These are phyloP conservation scores for Quercus tomentella DNA, from an alignment of 331 rosid genomes.

Conservation along the genomic window DNA sequence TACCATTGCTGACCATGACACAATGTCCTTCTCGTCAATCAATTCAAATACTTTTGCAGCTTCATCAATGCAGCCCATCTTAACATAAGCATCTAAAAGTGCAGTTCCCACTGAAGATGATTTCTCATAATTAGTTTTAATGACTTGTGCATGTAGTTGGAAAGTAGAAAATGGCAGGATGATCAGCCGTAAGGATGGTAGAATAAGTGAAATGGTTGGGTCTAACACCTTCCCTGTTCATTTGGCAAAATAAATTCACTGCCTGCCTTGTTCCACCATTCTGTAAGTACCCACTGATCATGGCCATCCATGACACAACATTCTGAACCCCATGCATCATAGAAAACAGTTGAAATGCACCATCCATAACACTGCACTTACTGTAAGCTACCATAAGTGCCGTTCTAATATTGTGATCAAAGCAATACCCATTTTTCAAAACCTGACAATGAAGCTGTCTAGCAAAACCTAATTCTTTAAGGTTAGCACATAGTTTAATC, in stretches of 20 bases:
- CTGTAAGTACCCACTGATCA: constrained; percentile 66
- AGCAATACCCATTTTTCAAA: no score
- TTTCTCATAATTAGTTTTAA: no score
- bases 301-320: constrained; percentile 78
- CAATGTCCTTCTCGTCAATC: constrained; percentile 56
- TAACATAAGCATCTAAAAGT: constrained; percentile 22
- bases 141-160: no score
- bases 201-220: constrained; percentile 86
- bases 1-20: constrained; percentile 84
- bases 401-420: no score
- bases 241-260: constrained; percentile 45
- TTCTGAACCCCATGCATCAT: constrained; percentile 35
- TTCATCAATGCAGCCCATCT: constrained; percentile 41
- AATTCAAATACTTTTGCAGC: constrained; percentile 54
- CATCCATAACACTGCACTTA: no score
- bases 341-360: constrained; percentile 41
- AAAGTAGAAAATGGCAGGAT: no score
- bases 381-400: no score
- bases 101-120: no score
- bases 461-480: no score
- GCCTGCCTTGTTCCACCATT: constrained; percentile 46
- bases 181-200: constrained; percentile 49
- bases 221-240: constrained; percentile 58
- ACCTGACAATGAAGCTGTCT: no score
- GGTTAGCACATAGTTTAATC: no score